These are phyloP conservation scores for Starmera pachycereana DNA, from an alignment of 805 yeast genomes.

Conservation along the genomic window DNA sequence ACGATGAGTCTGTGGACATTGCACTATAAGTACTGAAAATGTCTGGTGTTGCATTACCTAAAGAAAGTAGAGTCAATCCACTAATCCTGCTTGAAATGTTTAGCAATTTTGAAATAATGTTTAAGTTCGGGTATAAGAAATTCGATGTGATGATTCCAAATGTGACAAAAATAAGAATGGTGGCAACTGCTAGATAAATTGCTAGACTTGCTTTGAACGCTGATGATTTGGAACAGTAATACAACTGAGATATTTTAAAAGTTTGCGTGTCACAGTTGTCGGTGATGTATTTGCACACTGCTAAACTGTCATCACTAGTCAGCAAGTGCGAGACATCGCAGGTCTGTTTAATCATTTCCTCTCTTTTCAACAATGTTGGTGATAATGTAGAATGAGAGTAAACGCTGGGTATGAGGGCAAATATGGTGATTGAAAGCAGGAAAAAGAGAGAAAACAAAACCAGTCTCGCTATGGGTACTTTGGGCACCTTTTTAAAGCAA, in stretches of 20 bases:
- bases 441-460: no score
- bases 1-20: slow-evolving; percentile 56
- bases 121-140: slow-evolving; percentile 69
- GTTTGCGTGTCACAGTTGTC: slow-evolving; percentile 1
- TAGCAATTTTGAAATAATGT: slow-evolving; percentile 49
- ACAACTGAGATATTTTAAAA: slow-evolving; percentile 1
- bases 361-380: no score
- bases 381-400: no score
- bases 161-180: slow-evolving; percentile 38
- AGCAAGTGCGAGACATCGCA: background rate
- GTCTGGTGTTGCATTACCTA: slow-evolving; percentile 93
- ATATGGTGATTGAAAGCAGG: no score
- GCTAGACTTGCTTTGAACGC: background rate
- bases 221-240: slow-evolving; percentile 1
- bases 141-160: slow-evolving; percentile 79
- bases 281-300: slow-evolving; percentile 2
- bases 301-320: background rate
- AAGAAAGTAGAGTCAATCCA: slow-evolving; percentile 79
- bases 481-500: no score
- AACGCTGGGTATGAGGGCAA: no score
- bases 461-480: no score
- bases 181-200: background rate
- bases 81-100: slow-evolving; percentile 67
- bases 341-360: background rate
- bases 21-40: slow-evolving; percentile 79